A percentile compares a stretch with the other conserved stretches of the same genome.
Conservation (phyloP, 441 rosid genomes). For the Cnidoscolus chayamansa region DNA sequence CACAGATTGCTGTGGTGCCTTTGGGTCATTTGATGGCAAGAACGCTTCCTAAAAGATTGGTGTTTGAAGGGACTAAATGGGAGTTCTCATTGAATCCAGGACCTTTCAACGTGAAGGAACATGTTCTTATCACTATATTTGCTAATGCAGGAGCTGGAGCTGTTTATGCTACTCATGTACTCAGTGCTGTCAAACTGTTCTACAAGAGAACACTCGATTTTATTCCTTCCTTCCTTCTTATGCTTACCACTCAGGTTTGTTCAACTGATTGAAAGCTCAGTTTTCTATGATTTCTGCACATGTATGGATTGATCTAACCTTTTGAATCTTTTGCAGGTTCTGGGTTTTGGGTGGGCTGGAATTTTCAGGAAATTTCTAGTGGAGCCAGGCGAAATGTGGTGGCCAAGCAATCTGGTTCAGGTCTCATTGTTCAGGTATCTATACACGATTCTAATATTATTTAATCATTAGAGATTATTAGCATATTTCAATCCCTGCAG, state of each 20-base stretch:
- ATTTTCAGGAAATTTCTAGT: conserved; percentile 65
- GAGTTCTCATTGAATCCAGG: conserved; percentile 68
- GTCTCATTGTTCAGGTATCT: conserved; percentile 76
- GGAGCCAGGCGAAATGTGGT: conserved; percentile 90
- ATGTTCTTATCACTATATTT: conserved; percentile 79
- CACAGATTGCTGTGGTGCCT: conserved; percentile 78
- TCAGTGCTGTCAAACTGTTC: conserved; percentile 60
- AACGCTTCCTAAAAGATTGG: conserved; percentile 38
- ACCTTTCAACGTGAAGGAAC: conserved; percentile 74
- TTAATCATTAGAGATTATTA: too few species aligned
- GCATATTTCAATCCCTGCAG: conserved; percentile 26
- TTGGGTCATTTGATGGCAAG: conserved; percentile 67
- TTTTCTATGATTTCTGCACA: background rate
- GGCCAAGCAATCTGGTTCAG: conserved; percentile 72
- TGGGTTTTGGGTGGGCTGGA: conserved; percentile 93
- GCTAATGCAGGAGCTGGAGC: conserved; percentile 76
- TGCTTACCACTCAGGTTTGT: conserved; percentile 79
- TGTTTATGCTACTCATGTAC: conserved; percentile 71
- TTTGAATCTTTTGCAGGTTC: conserved; percentile 34
- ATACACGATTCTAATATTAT: background rate
- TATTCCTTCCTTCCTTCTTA: conserved; percentile 61
- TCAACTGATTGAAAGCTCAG: background rate
- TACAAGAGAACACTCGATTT: conserved; percentile 57
- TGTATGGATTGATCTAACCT: background rate
- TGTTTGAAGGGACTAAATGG: conserved; percentile 45